Base-by-base conservation (phyloP, 2,329 filamentous ascomycete genomes). In the Botrytis medusae region DNA sequence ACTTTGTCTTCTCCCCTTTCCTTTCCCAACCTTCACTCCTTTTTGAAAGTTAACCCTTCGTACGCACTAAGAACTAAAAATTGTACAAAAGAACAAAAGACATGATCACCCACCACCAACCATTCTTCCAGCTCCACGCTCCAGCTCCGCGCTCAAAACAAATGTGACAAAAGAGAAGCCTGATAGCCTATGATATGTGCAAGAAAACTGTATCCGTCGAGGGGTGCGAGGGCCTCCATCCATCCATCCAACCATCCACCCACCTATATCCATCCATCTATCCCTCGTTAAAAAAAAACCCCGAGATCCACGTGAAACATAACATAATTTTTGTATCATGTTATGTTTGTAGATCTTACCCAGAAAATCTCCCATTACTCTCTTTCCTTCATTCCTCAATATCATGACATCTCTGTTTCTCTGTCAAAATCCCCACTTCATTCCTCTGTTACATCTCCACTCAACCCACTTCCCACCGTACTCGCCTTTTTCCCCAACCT, bases 401-500 rank as follows among this genome's bases (percentile, higher is more conserved):
- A 46, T 46, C 62, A 64, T 46, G 37, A n/a, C 16, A n/a, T 18
- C 22, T 62, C 60, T 62, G 40, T 42, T 4, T 34, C 16, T 40
- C 34, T 40, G 18, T 25, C 37, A 16, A n/a, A 6, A 42, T 40
- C 60, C 40, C 22, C 14, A 18, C 42, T 14, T 42, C 68, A 72
- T 69, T 73, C 71, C 25, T 73, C 71, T 5, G 32, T 79, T 74
- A 79, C 79, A 44, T 74, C 74, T 2, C 79, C 77, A 71, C 76
- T 78, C 44, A 74, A 75, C 34, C 79, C 60, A 48, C 81, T 79
- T 74, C 77, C 81, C 9, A 74, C 74, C 69, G 79, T 82, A 73
- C 81, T 82, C 25, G 69, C 77, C 76, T 83, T 83, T 76, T 81
- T 82, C 32, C 80, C 80, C 60, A 81, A 60, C 64, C 76, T 80